Percentiles rank a stretch among this genome's conserved stretches.
These are phyloP conservation scores for Colletotrichum australisinense DNA, from an alignment of 2,329 filamentous ascomycete genomes.

Conservation along the genomic window DNA sequence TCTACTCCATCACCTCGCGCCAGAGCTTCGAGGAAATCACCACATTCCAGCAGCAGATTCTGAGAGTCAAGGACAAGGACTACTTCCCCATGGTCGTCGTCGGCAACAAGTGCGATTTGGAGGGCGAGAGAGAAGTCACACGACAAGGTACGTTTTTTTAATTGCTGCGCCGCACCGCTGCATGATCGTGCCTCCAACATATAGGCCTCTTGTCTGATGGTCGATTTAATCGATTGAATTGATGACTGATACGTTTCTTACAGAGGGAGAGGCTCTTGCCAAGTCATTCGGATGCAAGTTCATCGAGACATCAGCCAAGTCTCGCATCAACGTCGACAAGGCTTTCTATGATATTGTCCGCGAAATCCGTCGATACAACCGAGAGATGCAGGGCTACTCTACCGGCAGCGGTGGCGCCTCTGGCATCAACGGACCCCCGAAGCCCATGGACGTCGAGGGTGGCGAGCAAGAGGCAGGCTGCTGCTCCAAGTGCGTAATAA, in stretches of 20 bases:
- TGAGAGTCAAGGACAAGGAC: conserved; percentile 99
- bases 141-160: conserved; percentile 78
- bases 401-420: conserved; percentile 74
- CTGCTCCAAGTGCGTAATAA: conserved; percentile 88
- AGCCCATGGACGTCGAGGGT: conserved; percentile 85
- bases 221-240: background rate
- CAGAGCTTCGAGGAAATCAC: conserved; percentile 99
- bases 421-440: conserved; percentile 69
- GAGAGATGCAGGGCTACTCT: conserved; percentile 92
- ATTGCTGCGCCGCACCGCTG: conserved; percentile 10
- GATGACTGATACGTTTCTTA: conserved; percentile 11
- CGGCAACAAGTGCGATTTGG: conserved; percentile 99
- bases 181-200: background rate
- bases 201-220: background rate
- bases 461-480: conserved; percentile 78
- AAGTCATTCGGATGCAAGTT: conserved; percentile 95
- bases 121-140: conserved; percentile 89
- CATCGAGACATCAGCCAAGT: conserved; percentile 99
- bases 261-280: conserved; percentile 91
- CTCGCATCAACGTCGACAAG: conserved; percentile 97
- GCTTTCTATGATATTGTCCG: conserved; percentile 98
- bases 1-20: conserved; percentile 97
- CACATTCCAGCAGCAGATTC: conserved; percentile 98
- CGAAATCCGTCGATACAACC: conserved; percentile 98
- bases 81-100: conserved; percentile 99